Evolutionary conservation across 352 stramenopile genomes (phyloP).

Genomic region (Thraustochytrium striatum): DNA sequence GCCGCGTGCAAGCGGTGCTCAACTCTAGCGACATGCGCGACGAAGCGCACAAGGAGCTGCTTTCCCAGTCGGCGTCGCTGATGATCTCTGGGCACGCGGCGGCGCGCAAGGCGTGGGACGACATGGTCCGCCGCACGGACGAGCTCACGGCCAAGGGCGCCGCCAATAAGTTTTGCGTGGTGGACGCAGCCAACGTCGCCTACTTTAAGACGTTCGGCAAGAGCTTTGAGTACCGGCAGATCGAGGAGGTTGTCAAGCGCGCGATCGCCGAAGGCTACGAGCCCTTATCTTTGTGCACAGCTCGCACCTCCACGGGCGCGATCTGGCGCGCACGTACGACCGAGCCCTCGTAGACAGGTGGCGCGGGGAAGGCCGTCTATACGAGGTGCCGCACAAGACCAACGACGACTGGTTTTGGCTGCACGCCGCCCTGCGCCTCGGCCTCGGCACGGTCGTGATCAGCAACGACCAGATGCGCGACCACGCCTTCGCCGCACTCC

Average conservation of each 20-base stretch:
- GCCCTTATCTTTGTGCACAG: slow-evolving; percentile 18
- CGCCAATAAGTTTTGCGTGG: no score
- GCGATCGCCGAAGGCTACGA: neutral
- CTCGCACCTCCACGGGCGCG: neutral
- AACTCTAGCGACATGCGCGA: neutral
- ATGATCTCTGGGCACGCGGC: no score
- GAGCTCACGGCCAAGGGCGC: no score
- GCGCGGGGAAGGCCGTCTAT: neutral
- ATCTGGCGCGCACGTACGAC: neutral
- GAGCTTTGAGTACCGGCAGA: slow-evolving; percentile 4
- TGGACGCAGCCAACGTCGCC: slow-evolving; percentile 44
- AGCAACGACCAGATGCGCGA: slow-evolving; percentile 47
- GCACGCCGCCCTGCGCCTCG: neutral
- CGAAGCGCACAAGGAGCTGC: no score
- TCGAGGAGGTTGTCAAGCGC: slow-evolving; percentile 4
- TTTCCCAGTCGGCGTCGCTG: no score
- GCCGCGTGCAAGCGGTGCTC: neutral
- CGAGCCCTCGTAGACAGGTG: neutral
- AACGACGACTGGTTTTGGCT: slow-evolving; percentile 48
- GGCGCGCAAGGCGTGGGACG: no score
- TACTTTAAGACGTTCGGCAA: slow-evolving; percentile 51
- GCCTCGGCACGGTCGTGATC: neutral
- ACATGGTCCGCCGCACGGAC: no score
- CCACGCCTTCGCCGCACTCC: neutral
- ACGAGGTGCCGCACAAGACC: neutral